Percentiles rank a stretch among this genome's conserved stretches.
Conservation (phyloP, 176 grass and related monocot species). For the Ensete glaucum region DNA sequence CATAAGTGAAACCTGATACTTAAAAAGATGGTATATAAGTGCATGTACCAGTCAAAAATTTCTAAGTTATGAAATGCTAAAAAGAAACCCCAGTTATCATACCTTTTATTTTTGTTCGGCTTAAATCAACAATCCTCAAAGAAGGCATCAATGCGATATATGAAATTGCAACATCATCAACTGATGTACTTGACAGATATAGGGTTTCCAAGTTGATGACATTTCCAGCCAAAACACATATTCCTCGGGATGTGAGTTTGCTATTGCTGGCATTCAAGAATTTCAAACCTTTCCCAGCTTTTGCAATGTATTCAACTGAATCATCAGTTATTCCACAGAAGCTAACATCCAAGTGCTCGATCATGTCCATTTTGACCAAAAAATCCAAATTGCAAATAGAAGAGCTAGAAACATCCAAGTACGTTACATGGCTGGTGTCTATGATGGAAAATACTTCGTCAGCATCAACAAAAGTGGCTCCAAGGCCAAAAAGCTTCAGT, state of each 20-base stretch:
- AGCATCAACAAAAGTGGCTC: constrained; percentile 38
- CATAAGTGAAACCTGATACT: constrained; percentile 44
- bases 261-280: constrained; percentile 62
- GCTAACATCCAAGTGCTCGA: constrained; percentile 62
- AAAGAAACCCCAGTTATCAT: constrained; percentile 22
- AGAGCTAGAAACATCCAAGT: constrained; percentile 56
- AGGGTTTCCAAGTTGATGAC: constrained; percentile 52
- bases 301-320: constrained; percentile 54
- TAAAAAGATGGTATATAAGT: constrained; percentile 10
- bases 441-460: constrained; percentile 47
- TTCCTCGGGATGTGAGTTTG: constrained; percentile 43
- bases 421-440: constrained; percentile 39
- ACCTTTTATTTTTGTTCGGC: constrained; percentile 65
- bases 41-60: background rate
- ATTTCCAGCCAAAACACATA: constrained; percentile 46
- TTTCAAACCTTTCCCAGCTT: constrained; percentile 50
- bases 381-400: constrained; percentile 41
- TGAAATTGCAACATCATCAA: constrained; percentile 64
- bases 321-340: constrained; percentile 44
- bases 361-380: constrained; percentile 43
- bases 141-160: constrained; percentile 67
- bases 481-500: constrained; percentile 34
- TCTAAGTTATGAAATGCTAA: constrained; percentile 15
- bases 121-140: constrained; percentile 48
- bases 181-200: constrained; percentile 54